Evolutionary conservation across 148 eudicot species (phyloP), one percentile per base, ranked within the genome.

Genomic region (Camellia lanceoleosa): DNA sequence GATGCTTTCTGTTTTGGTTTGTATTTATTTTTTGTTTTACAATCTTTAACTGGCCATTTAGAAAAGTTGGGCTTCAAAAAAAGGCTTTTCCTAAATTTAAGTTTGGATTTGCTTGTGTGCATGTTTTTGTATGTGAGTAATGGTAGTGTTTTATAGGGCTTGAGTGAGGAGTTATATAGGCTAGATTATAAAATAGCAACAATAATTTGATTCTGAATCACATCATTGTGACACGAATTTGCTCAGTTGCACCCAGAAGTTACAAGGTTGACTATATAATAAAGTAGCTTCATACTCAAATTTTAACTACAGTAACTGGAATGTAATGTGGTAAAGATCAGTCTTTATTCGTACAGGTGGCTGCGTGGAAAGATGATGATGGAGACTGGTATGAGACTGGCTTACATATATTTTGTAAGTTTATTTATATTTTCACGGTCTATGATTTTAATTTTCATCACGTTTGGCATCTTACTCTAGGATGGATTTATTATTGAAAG

Each of bases 311-410:
- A 46, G 3, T 52, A 14, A 30, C 8, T 30, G 72, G 44, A 18
- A 73, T 71, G 76, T 71, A 69, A 78, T 68, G 38, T 68, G 52
- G 47, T 74, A 63, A 76, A 68, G 52, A 62, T 56, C 56, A 3
- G 38, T 79, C 66, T 38, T 41, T 80, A 20, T 74, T 42, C 56
- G 23, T 41, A 64, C 80, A 96, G 99, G 85, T 96, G 43, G 99
- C 99, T 82, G 99, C 99, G 23, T 96, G 99, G 99, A 92, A 96
- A 87, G 99, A 96, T 81, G 86, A 86, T 54, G 99, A 96, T 73
- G 98, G 99, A 51, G 99, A 94, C 81, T 97, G 99, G 99, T 94
- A 94, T 71, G 97, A 94, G 87, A 97, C 99, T 18, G 97, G 99
- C 52, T 85, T 97, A 69, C 99, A 97, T 82, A 92, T 97, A 88